Base-by-base conservation (phyloP, 371 early-diverging fungal species). In the Mycotypha africana region DNA sequence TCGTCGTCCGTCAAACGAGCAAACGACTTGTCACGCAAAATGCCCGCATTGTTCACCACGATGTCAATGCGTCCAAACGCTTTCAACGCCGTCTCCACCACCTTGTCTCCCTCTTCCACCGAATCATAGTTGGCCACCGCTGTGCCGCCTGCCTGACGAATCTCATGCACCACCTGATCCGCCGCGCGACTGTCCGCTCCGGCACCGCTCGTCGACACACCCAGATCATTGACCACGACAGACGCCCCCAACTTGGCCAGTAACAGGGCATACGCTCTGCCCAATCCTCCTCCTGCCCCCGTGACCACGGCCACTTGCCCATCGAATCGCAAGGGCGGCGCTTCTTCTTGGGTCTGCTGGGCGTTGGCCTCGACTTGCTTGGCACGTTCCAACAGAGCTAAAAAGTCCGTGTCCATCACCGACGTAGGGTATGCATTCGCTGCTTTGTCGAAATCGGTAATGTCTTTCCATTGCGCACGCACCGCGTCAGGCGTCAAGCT, bases 61-160 rank as follows among this genome's bases (percentile, higher is more conserved):
- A 98, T 84, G 69, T 97, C 98, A 49, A 98, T 72, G 20, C 91
- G 83, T 3, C 99, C 98, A 61, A 92, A 98, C 23, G 91, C 90
- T 70, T 91, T 82, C 53, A 98, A 59, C 2, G 98, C 98, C 8
- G 96, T 92, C 60, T 92, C 92, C 36, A 98, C 91, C 41, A 98
- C 91, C 79, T 92, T 91, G 23, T 95, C 95, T 47, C 97, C 98
- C 33, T 95, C 88, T 45, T 94, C 89, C 15, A 98, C 99, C 26
- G 93, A 92, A 74, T 97, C 91, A 67, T 97, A 96, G 81, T 97
- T 96, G 54, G 97, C 94, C 21, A 98, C 93, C 20, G 99, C 98
- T 66, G 85, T 83, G 48, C 98, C 98, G 38, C 99, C 99, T 14
- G 87, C 85, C 32, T 75, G 68, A 20, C 76, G 76, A 67, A 98